Evolutionary conservation across 148 eudicot genomes (phyloP).

Genomic region (Nepenthes gracilis): DNA sequence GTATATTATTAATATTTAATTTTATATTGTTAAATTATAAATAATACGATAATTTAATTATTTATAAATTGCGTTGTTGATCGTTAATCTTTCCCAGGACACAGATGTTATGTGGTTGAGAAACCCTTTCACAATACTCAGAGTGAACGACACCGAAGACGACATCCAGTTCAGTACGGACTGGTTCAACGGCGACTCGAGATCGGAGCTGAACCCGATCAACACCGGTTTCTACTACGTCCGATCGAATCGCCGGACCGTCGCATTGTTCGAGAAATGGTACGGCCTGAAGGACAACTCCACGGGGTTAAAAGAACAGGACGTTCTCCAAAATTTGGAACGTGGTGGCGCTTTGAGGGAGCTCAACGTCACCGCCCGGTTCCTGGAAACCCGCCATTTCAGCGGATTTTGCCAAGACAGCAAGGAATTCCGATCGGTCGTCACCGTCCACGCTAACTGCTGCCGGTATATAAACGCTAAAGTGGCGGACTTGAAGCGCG

Average conservation of each 20-base stretch:
- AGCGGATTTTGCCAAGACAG: constrained; percentile 64
- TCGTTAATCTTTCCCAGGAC: constrained; percentile 26
- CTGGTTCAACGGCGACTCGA: constrained; percentile 23
- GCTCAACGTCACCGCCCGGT: constrained; percentile 24
- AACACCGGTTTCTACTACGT: constrained; percentile 81
- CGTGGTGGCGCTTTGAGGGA: constrained; percentile 12
- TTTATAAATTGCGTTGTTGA: neutral
- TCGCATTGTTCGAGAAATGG: constrained; percentile 47
- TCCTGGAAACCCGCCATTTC: constrained; percentile 41
- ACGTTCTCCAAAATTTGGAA: constrained; percentile 32
- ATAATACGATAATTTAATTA: too few relatives aligned
- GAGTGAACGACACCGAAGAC: constrained; percentile 8
- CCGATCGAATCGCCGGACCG: constrained; percentile 52
- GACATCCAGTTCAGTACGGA: constrained; percentile 57
- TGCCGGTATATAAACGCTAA: constrained; percentile 63
- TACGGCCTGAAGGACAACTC: constrained; percentile 46
- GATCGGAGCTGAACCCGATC: constrained; percentile 24
- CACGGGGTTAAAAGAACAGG: constrained; percentile 60
- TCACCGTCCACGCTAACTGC: constrained; percentile 75
- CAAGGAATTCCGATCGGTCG: constrained; percentile 25
- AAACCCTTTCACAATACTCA: constrained; percentile 42
- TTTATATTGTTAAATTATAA: too few relatives aligned
- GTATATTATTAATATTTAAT: too few relatives aligned
- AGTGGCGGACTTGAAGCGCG: constrained; percentile 33
- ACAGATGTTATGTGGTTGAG: constrained; percentile 63